phyloP scores from a whole-genome alignment of 257 asterid genomes.

The Orobanche coerulescens region DNA sequence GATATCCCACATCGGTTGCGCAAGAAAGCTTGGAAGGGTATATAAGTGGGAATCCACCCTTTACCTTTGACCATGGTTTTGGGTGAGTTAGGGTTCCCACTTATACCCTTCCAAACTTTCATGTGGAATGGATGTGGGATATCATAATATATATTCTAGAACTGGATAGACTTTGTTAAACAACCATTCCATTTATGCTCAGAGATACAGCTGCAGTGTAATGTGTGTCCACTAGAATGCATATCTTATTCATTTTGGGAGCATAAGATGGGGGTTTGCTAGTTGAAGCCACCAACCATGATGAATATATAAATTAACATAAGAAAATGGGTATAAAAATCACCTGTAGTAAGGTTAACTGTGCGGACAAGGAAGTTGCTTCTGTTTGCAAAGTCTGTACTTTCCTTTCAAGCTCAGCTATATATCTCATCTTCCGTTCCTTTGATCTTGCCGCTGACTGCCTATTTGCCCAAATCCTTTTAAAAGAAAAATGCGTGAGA shows the following conservation, averaged over 20 bases:
- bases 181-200: no score
- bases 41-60: no score
- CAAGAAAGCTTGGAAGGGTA: no score
- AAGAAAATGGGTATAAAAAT: conserved; percentile 2
- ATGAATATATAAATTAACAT: background rate
- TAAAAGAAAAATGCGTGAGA: conserved; percentile 2
- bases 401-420: conserved; percentile 95
- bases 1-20: no score
- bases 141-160: no score
- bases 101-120: no score
- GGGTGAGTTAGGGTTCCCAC: no score
- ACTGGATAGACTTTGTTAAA: no score
- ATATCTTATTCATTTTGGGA: background rate
- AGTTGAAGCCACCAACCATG: conserved; percentile 9
- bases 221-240: no score
- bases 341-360: conserved; percentile 86
- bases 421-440: conserved; percentile 97
- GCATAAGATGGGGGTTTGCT: background rate
- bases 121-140: no score
- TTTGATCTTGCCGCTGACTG: conserved; percentile 99
- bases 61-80: no score
- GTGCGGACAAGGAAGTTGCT: conserved; percentile 93
- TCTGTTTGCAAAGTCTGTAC: conserved; percentile 93
- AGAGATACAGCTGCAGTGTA: no score
- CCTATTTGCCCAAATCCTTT: conserved; percentile 98